Conservation (phyloP, 2,329 filamentous ascomycete genomes). For the Biscogniauxia mediterranea region DNA sequence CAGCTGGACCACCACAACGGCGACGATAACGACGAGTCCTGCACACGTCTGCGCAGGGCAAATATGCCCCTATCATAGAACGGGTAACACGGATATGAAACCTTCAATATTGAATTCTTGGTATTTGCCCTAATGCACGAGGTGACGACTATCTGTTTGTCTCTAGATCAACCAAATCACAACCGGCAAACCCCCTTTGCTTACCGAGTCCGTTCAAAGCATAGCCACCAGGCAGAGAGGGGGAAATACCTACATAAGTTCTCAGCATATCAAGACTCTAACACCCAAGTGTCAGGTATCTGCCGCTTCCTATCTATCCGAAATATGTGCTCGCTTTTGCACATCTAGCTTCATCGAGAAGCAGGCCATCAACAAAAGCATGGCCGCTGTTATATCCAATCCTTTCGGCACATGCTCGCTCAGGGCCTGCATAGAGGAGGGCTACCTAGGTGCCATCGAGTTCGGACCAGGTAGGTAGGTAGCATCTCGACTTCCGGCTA, state of each 20-base stretch:
- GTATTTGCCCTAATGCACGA: neutral
- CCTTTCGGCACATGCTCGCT: neutral
- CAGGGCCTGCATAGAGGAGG: neutral
- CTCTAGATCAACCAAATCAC: neutral
- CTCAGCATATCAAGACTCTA: neutral
- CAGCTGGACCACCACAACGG: neutral
- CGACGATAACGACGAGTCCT: neutral
- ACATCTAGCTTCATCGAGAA: neutral
- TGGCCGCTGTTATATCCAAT: no score
- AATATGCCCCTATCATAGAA: neutral
- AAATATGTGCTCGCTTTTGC: neutral
- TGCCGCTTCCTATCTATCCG: neutral
- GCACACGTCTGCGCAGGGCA: neutral
- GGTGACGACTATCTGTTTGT: neutral
- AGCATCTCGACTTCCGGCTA: neutral
- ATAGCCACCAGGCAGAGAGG: neutral
- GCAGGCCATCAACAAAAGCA: neutral
- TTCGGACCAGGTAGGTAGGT: neutral
- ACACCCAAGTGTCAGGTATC: neutral
- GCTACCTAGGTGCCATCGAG: neutral
- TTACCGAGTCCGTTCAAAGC: neutral
- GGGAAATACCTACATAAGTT: neutral
- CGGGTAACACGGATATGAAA: neutral
- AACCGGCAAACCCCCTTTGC: neutral
- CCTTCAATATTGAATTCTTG: neutral